Evolutionary conservation across 257 asterid species (phyloP).

Genomic region (Capsicum chinense): DNA sequence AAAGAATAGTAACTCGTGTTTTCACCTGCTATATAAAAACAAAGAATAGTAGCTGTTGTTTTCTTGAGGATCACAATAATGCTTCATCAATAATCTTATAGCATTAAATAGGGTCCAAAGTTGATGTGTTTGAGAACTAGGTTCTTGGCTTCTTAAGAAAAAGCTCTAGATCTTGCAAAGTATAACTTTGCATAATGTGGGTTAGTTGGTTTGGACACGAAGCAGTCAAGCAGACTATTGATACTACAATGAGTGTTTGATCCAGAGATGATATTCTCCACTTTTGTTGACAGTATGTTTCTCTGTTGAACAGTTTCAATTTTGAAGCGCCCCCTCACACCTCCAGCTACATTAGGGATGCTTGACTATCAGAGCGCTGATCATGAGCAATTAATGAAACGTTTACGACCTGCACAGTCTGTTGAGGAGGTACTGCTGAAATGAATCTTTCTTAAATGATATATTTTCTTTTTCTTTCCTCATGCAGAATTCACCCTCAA

Average conservation of each 20-base stretch:
- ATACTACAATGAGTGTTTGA: background rate
- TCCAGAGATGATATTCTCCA: slow-evolving; percentile 17
- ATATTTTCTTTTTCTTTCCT: slow-evolving; percentile 22
- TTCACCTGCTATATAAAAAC: background rate
- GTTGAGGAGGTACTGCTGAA: slow-evolving; percentile 80
- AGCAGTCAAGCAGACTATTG: slow-evolving; percentile 16
- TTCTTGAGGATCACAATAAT: background rate
- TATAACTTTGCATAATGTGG: background rate
- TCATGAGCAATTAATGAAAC: slow-evolving; percentile 94
- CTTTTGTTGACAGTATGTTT: background rate
- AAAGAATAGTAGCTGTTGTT: slow-evolving; percentile 17
- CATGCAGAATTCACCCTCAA: background rate
- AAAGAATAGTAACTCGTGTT: background rate
- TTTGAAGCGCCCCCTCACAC: slow-evolving; percentile 93
- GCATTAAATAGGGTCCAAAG: background rate
- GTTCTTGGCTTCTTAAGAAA: background rate
- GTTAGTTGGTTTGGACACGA: background rate
- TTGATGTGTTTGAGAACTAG: background rate
- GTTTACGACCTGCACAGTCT: slow-evolving; percentile 87
- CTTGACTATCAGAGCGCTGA: slow-evolving; percentile 85
- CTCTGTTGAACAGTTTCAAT: slow-evolving; percentile 60
- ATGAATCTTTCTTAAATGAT: slow-evolving; percentile 25
- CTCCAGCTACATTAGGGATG: slow-evolving; percentile 93
- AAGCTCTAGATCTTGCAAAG: background rate
- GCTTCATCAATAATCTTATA: background rate